Percentiles rank a stretch among this genome's conserved stretches.
Evolutionary conservation across 2,329 filamentous ascomycete species (phyloP).

Genomic region (Sclerotinia sclerotiorum): DNA sequence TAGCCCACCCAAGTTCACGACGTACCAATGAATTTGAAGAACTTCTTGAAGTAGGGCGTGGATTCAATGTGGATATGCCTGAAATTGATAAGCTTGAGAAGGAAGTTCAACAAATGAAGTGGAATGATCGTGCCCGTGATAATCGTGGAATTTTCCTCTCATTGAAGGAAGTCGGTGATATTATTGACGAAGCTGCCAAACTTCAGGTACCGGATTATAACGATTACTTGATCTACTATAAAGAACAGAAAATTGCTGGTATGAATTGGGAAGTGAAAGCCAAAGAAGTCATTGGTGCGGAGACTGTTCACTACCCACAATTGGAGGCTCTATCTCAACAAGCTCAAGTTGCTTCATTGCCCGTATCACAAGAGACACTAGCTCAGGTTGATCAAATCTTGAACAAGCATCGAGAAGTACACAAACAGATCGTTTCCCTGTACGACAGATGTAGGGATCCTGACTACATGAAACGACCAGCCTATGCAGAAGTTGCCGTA

Average conservation of each 20-base stretch:
- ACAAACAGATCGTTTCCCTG: constrained; percentile 80
- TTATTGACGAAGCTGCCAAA: constrained; percentile 75
- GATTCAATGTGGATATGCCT: constrained; percentile 87
- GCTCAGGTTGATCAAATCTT: constrained; percentile 85
- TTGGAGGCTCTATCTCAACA: constrained; percentile 88
- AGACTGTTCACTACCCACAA: constrained; percentile 90
- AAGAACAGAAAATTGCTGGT: constrained; percentile 73
- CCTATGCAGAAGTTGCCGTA: constrained; percentile 75
- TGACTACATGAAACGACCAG: constrained; percentile 77
- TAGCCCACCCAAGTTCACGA: constrained; percentile 64
- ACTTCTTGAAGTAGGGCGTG: constrained; percentile 82
- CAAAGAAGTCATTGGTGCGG: constrained; percentile 87
- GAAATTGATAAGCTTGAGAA: constrained; percentile 82
- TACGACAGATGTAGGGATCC: constrained; percentile 73
- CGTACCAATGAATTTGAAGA: constrained; percentile 80
- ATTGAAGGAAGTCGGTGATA: constrained; percentile 73
- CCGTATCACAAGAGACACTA: constrained; percentile 79
- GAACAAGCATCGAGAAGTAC: constrained; percentile 92
- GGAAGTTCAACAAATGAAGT: constrained; percentile 80
- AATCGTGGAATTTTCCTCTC: constrained; percentile 66
- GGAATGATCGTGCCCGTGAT: constrained; percentile 75
- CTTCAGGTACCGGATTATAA: constrained; percentile 78
- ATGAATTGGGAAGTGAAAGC: constrained; percentile 91
- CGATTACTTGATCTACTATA: constrained; percentile 73
- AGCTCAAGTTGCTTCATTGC: constrained; percentile 66